Percentiles rank a stretch among this genome's conserved stretches.
phyloP scores from a whole-genome alignment of 1,284 basidiomycete species.

The Cryptococcus sp. region DNA sequence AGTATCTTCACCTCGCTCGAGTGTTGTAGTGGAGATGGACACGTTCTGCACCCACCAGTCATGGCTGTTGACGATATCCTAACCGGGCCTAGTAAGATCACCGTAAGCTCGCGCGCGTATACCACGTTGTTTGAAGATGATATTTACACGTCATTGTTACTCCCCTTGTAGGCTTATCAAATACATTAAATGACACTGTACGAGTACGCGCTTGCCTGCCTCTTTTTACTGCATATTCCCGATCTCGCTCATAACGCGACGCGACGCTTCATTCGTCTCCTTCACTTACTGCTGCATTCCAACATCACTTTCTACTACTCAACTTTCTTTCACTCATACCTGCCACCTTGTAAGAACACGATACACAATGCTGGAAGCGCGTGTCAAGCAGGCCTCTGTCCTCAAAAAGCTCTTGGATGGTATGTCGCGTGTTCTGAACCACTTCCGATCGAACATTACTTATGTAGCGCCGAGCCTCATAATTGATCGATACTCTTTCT shows the following conservation, averaged over 20 bases:
- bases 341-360: background rate
- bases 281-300: background rate
- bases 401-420: conserved; percentile 87
- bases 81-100: no score
- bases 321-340: background rate
- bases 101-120: no score
- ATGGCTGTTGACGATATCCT: no score
- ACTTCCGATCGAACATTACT: background rate
- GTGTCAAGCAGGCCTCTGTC: conserved; percentile 75
- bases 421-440: conserved; percentile 51
- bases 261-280: background rate
- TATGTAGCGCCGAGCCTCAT: background rate
- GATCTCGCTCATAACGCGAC: background rate
- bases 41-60: no score
- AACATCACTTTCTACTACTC: background rate
- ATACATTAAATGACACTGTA: no score
- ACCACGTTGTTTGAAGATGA: no score
- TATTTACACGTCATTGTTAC: no score
- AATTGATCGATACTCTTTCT: no score
- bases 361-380: conserved; percentile 80
- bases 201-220: no score
- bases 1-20: background rate
- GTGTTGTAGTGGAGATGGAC: no score
- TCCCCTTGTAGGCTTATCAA: no score
- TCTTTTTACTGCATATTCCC: no score